Conservation (phyloP, 805 yeast species). For the Lipomyces yamadae region DNA sequence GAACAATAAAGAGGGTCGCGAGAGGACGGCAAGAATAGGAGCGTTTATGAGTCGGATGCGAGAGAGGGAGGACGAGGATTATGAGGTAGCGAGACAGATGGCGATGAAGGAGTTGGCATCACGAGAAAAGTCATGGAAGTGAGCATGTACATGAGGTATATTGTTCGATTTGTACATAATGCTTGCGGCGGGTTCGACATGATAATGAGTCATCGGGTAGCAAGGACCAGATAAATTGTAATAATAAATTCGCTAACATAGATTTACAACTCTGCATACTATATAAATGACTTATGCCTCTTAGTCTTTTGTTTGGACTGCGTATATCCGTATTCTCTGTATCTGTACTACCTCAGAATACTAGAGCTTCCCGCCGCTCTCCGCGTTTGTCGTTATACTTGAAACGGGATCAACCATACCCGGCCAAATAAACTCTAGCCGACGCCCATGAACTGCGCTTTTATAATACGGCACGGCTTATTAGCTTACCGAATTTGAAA, state of each 20-base stretch:
- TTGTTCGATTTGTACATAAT: neutral
- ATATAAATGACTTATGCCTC: neutral
- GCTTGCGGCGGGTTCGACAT: neutral
- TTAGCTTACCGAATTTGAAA: conserved; percentile 39
- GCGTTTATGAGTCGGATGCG: conserved; percentile 60
- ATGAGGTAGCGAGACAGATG: neutral
- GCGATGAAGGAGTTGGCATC: neutral
- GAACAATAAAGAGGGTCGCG: conserved; percentile 60
- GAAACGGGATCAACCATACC: conserved; percentile 37
- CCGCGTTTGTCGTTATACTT: too few species aligned
- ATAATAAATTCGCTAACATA: neutral
- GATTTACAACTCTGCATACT: too few species aligned
- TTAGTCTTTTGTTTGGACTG: neutral
- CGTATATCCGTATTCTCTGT: conserved; percentile 19
- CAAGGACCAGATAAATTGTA: too few species aligned
- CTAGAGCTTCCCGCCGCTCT: too few species aligned
- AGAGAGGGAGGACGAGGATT: conserved; percentile 6
- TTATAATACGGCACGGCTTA: conserved; percentile 38
- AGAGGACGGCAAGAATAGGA: conserved; percentile 1
- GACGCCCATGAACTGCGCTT: conserved; percentile 43
- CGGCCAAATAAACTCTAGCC: conserved; percentile 41
- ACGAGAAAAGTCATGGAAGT: neutral
- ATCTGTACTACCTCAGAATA: too few species aligned
- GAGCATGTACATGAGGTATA: neutral
- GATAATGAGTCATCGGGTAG: neutral